These are phyloP conservation scores for Typha latifolia DNA, from an alignment of 176 grass and related monocot species.

Conservation along the genomic window DNA sequence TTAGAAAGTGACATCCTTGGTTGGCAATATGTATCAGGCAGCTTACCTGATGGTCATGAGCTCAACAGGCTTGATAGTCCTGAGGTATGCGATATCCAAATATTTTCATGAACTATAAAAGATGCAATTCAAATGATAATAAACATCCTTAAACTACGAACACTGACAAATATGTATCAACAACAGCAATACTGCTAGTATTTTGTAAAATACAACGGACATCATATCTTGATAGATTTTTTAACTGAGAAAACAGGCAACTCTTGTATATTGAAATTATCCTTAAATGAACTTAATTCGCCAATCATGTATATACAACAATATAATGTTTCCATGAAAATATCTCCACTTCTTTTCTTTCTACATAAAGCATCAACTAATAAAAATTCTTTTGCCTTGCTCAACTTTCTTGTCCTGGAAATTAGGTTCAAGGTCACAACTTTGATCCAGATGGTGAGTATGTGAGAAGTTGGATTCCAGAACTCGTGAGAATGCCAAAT, in stretches of 20 bases:
- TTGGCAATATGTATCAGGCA: slow-evolving; percentile 96
- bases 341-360: too few species aligned
- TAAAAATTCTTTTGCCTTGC: neutral
- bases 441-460: slow-evolving; percentile 85
- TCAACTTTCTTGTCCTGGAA: slow-evolving; percentile 11
- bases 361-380: too few species aligned
- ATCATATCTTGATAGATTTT: too few species aligned
- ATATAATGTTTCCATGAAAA: too few species aligned
- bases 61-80: slow-evolving; percentile 77
- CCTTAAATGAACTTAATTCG: too few species aligned
- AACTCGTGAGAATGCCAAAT: slow-evolving; percentile 78
- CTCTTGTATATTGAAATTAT: too few species aligned
- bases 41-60: slow-evolving; percentile 93
- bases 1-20: slow-evolving; percentile 91
- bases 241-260: too few species aligned
- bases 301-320: too few species aligned
- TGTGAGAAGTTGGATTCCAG: slow-evolving; percentile 88
- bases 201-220: too few species aligned
- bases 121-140: neutral
- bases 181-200: too few species aligned
- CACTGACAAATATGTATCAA: too few species aligned
- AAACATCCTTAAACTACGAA: neutral
- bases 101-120: slow-evolving; percentile 1
- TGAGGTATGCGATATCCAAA: slow-evolving; percentile 43
- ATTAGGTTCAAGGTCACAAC: slow-evolving; percentile 73